These are phyloP conservation scores for Microstegium vimineum DNA, from an alignment of 176 grass and related monocot species.

Conservation along the genomic window DNA sequence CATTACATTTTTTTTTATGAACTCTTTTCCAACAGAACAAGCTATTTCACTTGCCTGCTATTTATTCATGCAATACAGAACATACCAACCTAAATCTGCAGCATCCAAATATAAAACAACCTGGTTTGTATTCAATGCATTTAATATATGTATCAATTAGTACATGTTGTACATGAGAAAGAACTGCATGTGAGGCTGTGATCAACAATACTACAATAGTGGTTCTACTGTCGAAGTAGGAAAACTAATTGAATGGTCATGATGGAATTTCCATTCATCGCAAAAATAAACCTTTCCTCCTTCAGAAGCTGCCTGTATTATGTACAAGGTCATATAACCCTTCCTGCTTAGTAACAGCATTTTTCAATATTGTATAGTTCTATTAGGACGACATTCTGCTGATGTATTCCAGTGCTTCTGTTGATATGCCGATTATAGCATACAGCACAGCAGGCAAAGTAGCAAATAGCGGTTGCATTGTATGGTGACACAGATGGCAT, in stretches of 20 bases:
- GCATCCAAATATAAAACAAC: neutral
- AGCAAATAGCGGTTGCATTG: neutral
- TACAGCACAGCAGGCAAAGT: neutral
- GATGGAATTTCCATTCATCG: neutral
- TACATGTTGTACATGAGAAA: neutral
- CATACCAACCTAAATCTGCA: neutral
- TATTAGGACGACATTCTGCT: slow-evolving; percentile 1
- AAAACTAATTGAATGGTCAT: neutral
- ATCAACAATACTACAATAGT: slow-evolving; percentile 21
- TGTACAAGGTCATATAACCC: slow-evolving; percentile 41
- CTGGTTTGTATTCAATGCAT: neutral
- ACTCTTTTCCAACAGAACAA: neutral
- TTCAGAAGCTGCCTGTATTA: slow-evolving; percentile 33
- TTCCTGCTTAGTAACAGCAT: slow-evolving; percentile 6
- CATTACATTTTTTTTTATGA: neutral
- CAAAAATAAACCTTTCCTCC: slow-evolving; percentile 17
- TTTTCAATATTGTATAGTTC: slow-evolving; percentile 1
- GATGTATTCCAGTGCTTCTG: neutral
- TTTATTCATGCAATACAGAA: neutral
- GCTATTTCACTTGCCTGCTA: neutral
- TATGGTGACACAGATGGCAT: neutral
- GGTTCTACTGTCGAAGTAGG: neutral
- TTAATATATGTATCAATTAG: neutral
- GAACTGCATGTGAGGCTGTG: neutral
- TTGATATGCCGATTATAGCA: neutral